Conservation (phyloP, 345 rosid species). For the Excoecaria cochinchinensis region DNA sequence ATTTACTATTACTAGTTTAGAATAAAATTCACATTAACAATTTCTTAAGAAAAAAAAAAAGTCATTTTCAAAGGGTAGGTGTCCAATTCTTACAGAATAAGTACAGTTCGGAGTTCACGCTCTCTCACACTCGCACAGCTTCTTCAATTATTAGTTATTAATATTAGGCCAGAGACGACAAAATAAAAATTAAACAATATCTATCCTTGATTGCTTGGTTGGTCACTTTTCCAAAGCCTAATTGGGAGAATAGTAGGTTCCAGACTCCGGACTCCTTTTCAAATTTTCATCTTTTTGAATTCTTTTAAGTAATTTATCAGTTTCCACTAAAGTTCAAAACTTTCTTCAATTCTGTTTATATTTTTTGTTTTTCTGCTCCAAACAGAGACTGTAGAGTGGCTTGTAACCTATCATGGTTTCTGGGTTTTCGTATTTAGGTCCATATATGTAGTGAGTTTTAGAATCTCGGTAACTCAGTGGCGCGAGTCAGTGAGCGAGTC, state of each 20-base stretch:
- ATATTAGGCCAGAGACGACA: neutral
- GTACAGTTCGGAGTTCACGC: neutral
- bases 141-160: neutral
- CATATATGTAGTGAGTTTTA: neutral
- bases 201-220: neutral
- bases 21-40: neutral
- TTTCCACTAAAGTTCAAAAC: neutral
- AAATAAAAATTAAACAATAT: neutral
- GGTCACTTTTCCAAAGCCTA: neutral
- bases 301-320: neutral
- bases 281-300: neutral
- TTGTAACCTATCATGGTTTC: neutral
- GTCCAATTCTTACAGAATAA: slow-evolving; percentile 6
- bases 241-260: neutral
- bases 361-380: neutral
- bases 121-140: neutral
- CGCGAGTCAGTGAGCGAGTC: slow-evolving; percentile 12
- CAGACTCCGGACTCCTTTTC: neutral
- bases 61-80: neutral
- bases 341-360: neutral
- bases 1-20: neutral
- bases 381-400: neutral
- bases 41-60: neutral
- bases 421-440: neutral
- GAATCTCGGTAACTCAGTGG: neutral